phyloP scores from a whole-genome alignment of 192 early-diverging fungal genomes.

The Linnemannia exigua region DNA sequence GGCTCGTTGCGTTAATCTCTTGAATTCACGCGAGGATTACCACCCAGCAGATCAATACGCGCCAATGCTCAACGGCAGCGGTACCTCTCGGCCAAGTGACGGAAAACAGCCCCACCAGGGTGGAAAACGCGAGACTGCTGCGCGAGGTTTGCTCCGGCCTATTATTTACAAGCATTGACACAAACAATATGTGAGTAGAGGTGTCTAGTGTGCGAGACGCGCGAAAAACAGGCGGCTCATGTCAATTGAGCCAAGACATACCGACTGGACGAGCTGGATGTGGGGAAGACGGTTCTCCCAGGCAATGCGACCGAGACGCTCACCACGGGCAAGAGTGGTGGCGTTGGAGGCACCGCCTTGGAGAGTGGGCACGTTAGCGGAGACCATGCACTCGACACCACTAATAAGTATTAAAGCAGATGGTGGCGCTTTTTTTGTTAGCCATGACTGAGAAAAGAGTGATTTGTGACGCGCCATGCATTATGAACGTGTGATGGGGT shows the following conservation, averaged over 20 bases:
- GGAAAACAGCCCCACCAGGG: constrained; percentile 73
- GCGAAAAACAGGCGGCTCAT: no score
- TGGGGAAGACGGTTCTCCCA: constrained; percentile 71
- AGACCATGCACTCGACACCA: constrained; percentile 69
- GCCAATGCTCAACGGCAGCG: not conserved
- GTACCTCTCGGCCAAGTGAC: constrained; percentile 68
- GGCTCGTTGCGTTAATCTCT: not conserved
- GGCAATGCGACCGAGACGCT: constrained; percentile 68
- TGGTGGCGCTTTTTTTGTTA: not conserved
- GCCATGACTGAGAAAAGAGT: not conserved
- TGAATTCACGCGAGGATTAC: not conserved
- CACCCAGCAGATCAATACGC: not conserved
- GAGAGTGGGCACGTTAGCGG: constrained; percentile 72
- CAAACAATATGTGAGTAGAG: not conserved
- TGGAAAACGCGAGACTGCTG: constrained; percentile 78
- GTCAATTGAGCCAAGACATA: constrained; percentile 27
- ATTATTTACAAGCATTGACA: not conserved
- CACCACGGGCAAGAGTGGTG: constrained; percentile 64
- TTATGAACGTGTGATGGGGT: not conserved
- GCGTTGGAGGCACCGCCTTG: constrained; percentile 74
- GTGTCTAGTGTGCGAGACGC: not conserved
- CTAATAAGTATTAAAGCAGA: constrained; percentile 11
- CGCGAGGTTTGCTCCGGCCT: constrained; percentile 76
- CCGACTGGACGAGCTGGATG: constrained; percentile 71
- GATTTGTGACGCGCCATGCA: not conserved